Evolutionary conservation across 2,329 filamentous ascomycete genomes (phyloP).

Genomic region (Lasiodiplodia theobromae): DNA sequence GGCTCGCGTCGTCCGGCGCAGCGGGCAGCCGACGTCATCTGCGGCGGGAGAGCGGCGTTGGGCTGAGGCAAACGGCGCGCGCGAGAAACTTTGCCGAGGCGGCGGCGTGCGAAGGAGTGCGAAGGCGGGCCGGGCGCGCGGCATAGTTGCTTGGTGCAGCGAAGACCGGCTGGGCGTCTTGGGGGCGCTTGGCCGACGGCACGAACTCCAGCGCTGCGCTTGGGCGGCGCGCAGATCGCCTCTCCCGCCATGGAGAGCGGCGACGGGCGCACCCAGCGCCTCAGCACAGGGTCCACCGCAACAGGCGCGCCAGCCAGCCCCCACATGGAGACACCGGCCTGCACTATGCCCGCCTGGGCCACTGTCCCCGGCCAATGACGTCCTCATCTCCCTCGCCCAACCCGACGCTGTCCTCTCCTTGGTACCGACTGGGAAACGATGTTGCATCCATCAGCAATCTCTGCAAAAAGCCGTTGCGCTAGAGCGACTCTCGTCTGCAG

Average conservation of each 20-base stretch:
- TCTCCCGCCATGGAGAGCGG: conserved; percentile 18
- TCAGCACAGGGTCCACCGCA: conserved; percentile 26
- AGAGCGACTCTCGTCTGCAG: conserved; percentile 10
- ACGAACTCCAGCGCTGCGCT: conserved; percentile 8
- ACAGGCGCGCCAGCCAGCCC: not conserved
- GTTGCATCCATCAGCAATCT: conserved; percentile 30
- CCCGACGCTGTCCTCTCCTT: conserved; percentile 4
- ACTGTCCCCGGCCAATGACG: conserved; percentile 26
- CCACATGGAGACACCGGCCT: conserved; percentile 19
- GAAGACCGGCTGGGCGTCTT: conserved; percentile 19
- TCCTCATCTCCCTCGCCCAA: conserved; percentile 9
- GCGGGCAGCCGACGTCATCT: conserved; percentile 11
- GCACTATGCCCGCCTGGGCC: conserved; percentile 4
- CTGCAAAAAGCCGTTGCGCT: conserved; percentile 29
- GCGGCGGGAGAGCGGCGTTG: conserved; percentile 23
- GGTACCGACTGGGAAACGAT: conserved; percentile 32
- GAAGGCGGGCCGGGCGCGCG: conserved; percentile 13
- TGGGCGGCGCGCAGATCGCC: conserved; percentile 4
- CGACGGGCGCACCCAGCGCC: conserved; percentile 25
- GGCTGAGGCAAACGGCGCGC: not conserved
- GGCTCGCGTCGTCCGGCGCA: not conserved
- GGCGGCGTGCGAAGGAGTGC: conserved; percentile 14
- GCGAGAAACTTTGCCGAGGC: conserved; percentile 19
- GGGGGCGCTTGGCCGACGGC: conserved; percentile 23
- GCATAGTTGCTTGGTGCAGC: conserved; percentile 19